Conservation (phyloP, 306 rosid species). For the Parietaria judaica region DNA sequence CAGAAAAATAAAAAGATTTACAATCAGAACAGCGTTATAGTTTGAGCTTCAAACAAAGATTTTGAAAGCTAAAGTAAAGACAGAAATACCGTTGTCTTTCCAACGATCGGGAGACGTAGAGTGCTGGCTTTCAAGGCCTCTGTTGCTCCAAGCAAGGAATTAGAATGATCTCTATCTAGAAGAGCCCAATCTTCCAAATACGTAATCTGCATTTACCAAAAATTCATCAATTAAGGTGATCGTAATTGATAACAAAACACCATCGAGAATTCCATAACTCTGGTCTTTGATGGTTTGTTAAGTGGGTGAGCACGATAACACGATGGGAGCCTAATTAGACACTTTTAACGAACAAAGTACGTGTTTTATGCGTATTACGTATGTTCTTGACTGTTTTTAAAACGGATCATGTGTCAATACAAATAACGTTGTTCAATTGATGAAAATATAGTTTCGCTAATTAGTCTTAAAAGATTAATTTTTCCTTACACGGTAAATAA, state of each 20-base stretch:
- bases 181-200: conserved; percentile 93
- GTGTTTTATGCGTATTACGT: no score
- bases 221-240: conserved; percentile 14
- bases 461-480: no score
- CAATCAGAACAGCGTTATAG: background rate
- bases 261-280: no score
- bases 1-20: conserved; percentile 10
- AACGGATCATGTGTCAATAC: no score
- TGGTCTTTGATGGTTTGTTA: no score
- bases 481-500: no score
- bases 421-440: no score
- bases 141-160: conserved; percentile 91
- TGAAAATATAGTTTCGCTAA: no score
- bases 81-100: conserved; percentile 66
- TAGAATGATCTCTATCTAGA: conserved; percentile 82
- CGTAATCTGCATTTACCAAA: conserved; percentile 50
- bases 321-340: no score
- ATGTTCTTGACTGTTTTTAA: no score
- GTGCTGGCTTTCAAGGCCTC: conserved; percentile 98
- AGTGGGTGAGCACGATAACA: no score
- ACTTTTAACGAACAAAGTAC: no score
- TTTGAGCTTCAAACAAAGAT: conserved; percentile 9
- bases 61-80: conserved; percentile 9
- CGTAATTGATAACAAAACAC: conserved; percentile 13
- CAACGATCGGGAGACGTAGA: conserved; percentile 91